A percentile compares a stretch with the other conserved stretches of the same genome.
Evolutionary conservation across 2,329 filamentous ascomycete species (phyloP).

Genomic region (Sphaerulina vaccinii): DNA sequence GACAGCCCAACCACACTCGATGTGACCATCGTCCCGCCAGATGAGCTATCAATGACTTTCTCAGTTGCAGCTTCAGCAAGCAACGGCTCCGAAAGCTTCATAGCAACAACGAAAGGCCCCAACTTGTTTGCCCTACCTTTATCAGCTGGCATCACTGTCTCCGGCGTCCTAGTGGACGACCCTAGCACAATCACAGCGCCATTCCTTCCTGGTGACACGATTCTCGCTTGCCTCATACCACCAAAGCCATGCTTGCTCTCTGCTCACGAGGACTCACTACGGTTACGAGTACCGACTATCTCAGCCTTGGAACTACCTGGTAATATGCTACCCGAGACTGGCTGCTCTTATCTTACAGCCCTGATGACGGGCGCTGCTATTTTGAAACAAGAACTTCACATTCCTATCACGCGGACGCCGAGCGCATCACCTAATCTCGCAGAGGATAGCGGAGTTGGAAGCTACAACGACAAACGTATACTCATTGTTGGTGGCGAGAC

Average conservation of each 20-base stretch:
- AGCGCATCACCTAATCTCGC: conserved; percentile 10
- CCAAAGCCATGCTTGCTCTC: conserved; percentile 12
- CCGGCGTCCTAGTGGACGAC: conserved; percentile 14
- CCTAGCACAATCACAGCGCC: conserved; percentile 15
- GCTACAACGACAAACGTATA: conserved; percentile 15
- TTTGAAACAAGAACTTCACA: conserved; percentile 15
- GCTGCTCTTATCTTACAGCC: conserved; percentile 11
- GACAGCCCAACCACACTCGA: conserved; percentile 15
- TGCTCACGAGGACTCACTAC: conserved; percentile 9
- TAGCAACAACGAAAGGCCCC: conserved; percentile 10
- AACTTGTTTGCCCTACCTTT: conserved; percentile 11
- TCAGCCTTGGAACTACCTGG: conserved; percentile 13
- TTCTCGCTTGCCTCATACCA: conserved; percentile 13
- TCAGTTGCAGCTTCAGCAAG: conserved; percentile 13
- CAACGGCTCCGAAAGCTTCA: conserved; percentile 11
- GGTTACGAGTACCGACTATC: conserved; percentile 13
- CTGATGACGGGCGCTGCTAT: conserved; percentile 14
- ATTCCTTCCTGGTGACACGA: conserved; percentile 13
- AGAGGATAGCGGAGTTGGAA: conserved; percentile 11
- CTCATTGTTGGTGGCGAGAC: conserved; percentile 15
- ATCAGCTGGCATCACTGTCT: conserved; percentile 12
- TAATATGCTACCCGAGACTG: conserved; percentile 13
- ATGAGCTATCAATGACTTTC: conserved; percentile 17
- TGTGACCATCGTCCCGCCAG: conserved; percentile 9
- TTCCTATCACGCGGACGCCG: conserved; percentile 13